Base-by-base conservation (phyloP, 345 rosid genomes). In the Sonneratia alba region DNA sequence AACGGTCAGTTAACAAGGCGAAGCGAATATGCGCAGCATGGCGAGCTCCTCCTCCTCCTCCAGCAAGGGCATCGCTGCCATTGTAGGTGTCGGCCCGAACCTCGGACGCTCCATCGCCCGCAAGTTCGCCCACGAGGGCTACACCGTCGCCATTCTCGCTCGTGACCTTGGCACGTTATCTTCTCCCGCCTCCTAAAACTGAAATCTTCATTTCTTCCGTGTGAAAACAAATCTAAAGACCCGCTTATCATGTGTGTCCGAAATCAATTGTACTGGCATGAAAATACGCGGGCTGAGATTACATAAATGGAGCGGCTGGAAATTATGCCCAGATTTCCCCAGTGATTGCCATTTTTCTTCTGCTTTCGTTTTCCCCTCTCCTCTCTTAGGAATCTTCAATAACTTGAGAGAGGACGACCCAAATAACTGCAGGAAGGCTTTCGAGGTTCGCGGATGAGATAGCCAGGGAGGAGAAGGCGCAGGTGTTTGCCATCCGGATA, bases 51-150 rank as follows among this genome's bases (percentile, higher is more conserved):
- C 71, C 80, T 79, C 92, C 55, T 73, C 71, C 77, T 65, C 92
- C 62, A 67, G 77, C 48, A 89, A 79, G 79, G 94, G 98, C 72
- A 91, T 91, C 72, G 97, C 93, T 6, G 96, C 98, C 84, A 91
- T 94, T 78, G 97, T 94, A 1, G 98, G 98, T 11, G 97, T 91
- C 45, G 97, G 98, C 8, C 96, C 97, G 36, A 88, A 90, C 71
- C 98, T 94, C 36, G 98, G 97, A 70, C 87, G 93, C 43, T 91
- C 97, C 75, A 72, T 91, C 57, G 96, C 98, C 68, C 89, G 85
- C 13, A 94, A 88, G 78, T 94, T 94, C 73, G 97, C 98, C 53
- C 98, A 88, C 24, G 96, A 94, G 85, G 98, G 98, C 69, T 90
- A 91, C 85, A 88, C 97, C 57, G 93, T 94, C 15, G 98, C 98